A percentile compares a stretch with the other conserved stretches of the same genome.
Conservation (phyloP, 305 asterid genomes). For the Solanum aculeatissimum region DNA sequence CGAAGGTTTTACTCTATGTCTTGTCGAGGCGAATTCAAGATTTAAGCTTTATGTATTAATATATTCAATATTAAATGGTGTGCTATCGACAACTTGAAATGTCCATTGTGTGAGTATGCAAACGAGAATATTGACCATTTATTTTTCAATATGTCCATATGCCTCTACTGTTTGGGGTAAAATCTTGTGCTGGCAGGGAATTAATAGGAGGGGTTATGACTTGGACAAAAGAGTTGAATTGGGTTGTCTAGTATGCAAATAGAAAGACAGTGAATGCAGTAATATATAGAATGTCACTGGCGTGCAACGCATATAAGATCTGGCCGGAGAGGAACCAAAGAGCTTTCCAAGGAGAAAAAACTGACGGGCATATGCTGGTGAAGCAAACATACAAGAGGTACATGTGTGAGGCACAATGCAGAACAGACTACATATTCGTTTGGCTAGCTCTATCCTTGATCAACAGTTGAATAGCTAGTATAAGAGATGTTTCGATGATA, state of each 20-base stretch:
- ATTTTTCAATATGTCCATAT: background rate
- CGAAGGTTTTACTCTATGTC: too few relatives aligned
- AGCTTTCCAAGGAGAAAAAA: too few relatives aligned
- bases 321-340: too few relatives aligned
- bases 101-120: background rate
- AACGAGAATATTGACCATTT: background rate
- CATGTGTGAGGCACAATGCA: too few relatives aligned
- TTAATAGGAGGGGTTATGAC: background rate
- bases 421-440: too few relatives aligned
- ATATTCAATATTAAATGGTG: background rate
- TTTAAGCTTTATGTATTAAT: background rate
- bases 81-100: background rate
- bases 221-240: background rate
- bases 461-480: too few relatives aligned
- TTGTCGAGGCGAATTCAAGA: background rate
- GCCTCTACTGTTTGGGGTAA: background rate
- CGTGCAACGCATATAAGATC: too few relatives aligned
- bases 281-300: too few relatives aligned
- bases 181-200: background rate
- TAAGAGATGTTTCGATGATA: background rate
- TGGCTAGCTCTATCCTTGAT: too few relatives aligned
- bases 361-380: too few relatives aligned
- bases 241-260: background rate
- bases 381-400: background rate
- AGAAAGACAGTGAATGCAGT: background rate